These are phyloP conservation scores for Russula brevipes DNA, from an alignment of 768 basidiomycete genomes.

Conservation along the genomic window DNA sequence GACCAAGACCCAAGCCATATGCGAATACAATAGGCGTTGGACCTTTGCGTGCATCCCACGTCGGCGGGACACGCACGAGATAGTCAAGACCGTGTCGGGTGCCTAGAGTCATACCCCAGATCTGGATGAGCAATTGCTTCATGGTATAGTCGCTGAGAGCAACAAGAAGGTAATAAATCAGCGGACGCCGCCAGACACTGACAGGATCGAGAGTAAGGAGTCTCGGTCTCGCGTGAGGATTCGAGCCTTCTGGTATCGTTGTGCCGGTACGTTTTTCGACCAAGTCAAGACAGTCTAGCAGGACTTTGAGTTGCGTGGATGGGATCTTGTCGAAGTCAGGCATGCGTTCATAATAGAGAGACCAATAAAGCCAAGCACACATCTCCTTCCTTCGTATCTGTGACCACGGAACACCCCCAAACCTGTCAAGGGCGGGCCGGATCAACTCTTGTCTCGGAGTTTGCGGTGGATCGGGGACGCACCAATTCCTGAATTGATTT, in stretches of 20 bases:
- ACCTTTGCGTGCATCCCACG: conserved; percentile 55
- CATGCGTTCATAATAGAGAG: conserved; percentile 64
- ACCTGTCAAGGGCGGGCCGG: conserved; percentile 44
- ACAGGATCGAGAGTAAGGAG: conserved; percentile 76
- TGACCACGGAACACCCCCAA: conserved; percentile 69
- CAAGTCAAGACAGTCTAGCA: conserved; percentile 57
- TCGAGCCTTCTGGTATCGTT: conserved; percentile 54
- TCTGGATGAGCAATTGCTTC: conserved; percentile 40
- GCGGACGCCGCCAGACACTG: conserved; percentile 62
- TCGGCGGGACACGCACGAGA: conserved; percentile 61
- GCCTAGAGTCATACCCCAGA: conserved; percentile 41
- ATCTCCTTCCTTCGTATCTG: conserved; percentile 58
- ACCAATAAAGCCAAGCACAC: conserved; percentile 78
- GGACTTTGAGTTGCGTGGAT: conserved; percentile 39
- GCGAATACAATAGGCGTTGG: conserved; percentile 74
- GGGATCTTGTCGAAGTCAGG: conserved; percentile 48
- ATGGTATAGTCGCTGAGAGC: conserved; percentile 45
- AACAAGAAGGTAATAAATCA: conserved; percentile 55
- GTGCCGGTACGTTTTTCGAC: conserved; percentile 71
- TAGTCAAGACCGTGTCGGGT: conserved; percentile 73
- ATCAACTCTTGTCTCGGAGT: not conserved
- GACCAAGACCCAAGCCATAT: conserved; percentile 85
- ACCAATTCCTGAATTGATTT: conserved; percentile 57
- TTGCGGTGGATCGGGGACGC: conserved; percentile 10
- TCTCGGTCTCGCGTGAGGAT: conserved; percentile 48